Evolutionary conservation across 768 basidiomycete species (phyloP).

Genomic region (Trametes gibbosa): DNA sequence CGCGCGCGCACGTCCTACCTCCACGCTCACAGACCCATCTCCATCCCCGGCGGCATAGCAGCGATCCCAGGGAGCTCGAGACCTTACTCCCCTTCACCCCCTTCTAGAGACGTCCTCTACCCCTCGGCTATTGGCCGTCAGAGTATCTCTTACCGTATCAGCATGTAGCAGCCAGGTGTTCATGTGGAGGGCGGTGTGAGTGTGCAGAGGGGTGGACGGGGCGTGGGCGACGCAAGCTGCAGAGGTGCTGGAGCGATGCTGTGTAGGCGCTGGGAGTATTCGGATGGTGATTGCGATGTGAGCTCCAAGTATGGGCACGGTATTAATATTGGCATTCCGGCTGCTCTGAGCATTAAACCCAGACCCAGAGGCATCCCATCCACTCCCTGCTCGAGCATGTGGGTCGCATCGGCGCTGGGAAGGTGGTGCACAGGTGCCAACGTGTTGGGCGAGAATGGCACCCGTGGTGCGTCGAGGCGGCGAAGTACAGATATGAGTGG

Average conservation of each 20-base stretch:
- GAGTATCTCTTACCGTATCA: too few relatives aligned
- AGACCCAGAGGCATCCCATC: not conserved
- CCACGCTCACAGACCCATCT: too few relatives aligned
- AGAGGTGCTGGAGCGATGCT: conserved; percentile 21
- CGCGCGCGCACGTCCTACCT: too few relatives aligned
- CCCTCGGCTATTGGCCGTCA: too few relatives aligned
- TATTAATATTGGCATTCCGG: not conserved
- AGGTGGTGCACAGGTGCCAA: not conserved
- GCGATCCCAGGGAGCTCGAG: too few relatives aligned
- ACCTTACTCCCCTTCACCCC: too few relatives aligned
- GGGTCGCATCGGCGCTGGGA: not conserved
- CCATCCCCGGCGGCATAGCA: too few relatives aligned
- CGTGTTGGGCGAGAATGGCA: conserved; percentile 2
- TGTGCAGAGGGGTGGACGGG: conserved; percentile 3
- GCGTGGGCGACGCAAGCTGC: conserved; percentile 14
- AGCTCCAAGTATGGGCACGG: not conserved
- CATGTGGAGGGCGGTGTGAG: not conserved
- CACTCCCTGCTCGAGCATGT: not conserved
- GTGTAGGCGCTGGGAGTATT: conserved; percentile 20
- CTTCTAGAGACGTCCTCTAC: too few relatives aligned
- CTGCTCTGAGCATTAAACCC: conserved; percentile 6
- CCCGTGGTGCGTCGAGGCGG: conserved; percentile 3
- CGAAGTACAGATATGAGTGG: conserved; percentile 8
- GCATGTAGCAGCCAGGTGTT: not conserved
- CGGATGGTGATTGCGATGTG: conserved; percentile 10